Conservation (phyloP, 768 basidiomycete genomes). For the Lyophyllum semitale region DNA sequence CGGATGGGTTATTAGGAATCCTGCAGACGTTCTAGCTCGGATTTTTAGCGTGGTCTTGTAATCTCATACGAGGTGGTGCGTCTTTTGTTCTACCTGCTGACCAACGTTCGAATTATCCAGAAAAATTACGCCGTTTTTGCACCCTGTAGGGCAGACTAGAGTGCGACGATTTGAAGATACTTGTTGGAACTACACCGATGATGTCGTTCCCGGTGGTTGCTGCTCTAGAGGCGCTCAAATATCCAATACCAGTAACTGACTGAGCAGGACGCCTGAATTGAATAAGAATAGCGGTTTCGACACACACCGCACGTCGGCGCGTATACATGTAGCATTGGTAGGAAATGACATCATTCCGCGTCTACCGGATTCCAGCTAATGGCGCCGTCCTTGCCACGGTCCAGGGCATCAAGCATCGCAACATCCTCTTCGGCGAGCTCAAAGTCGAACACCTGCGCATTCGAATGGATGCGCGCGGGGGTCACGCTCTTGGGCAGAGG, state of each 20-base stretch:
- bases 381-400: conserved; percentile 71
- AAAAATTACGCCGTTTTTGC: too few relatives aligned
- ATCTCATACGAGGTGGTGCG: too few relatives aligned
- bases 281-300: not conserved
- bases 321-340: not conserved
- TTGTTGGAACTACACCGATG: too few relatives aligned
- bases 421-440: conserved; percentile 68
- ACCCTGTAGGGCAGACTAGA: too few relatives aligned
- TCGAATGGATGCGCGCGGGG: conserved; percentile 69
- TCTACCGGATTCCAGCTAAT: conserved; percentile 87
- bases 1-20: too few relatives aligned
- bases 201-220: too few relatives aligned
- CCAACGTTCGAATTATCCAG: too few relatives aligned
- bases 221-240: too few relatives aligned
- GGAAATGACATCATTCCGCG: conserved; percentile 31
- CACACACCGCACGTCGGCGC: not conserved
- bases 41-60: too few relatives aligned
- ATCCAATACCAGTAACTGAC: not conserved
- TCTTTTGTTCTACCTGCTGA: too few relatives aligned
- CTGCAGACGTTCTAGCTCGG: too few relatives aligned
- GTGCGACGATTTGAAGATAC: too few relatives aligned
- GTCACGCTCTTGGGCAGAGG: conserved; percentile 84
- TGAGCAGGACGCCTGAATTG: not conserved
- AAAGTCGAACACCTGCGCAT: conserved; percentile 77
- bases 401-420: conserved; percentile 62